These are phyloP conservation scores for Aspergillus fijiensis DNA, from an alignment of 2,329 filamentous ascomycete species.

Conservation along the genomic window DNA sequence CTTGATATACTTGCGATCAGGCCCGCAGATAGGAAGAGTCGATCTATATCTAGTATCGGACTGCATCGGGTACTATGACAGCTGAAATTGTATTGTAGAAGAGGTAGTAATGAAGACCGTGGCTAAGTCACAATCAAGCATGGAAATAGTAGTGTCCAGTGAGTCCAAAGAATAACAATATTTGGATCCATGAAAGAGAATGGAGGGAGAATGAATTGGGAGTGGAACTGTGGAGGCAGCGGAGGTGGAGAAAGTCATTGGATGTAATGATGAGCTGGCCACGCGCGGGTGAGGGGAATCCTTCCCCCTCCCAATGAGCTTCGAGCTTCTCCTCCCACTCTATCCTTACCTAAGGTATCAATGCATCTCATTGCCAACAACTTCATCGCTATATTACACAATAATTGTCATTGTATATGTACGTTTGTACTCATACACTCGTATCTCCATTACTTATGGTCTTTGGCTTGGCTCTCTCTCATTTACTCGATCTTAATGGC, in stretches of 20 bases:
- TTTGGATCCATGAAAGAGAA: neutral
- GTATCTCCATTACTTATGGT: neutral
- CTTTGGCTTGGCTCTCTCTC: no score
- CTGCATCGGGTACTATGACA: slow-evolving; percentile 11
- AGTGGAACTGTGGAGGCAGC: neutral
- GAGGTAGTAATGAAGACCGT: neutral
- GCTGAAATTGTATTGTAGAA: neutral
- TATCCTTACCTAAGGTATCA: neutral
- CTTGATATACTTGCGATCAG: slow-evolving; percentile 5
- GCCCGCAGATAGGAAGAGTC: slow-evolving; percentile 22
- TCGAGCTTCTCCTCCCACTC: no score
- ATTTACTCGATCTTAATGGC: slow-evolving; percentile 45
- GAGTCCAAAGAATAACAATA: neutral
- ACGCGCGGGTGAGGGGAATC: slow-evolving; percentile 16
- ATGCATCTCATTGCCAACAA: neutral
- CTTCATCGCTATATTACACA: neutral
- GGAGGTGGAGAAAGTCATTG: neutral
- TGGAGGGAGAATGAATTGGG: neutral
- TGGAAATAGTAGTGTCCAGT: neutral
- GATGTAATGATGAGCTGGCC: slow-evolving; percentile 7
- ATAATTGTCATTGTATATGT: neutral
- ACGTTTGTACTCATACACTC: neutral
- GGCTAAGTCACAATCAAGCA: no score
- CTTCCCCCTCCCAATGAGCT: neutral
- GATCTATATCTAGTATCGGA: slow-evolving; percentile 14